Percentiles rank a stretch among this genome's conserved stretches.
Conservation (phyloP, 345 rosid genomes). For the Rhodamnia argentea region DNA sequence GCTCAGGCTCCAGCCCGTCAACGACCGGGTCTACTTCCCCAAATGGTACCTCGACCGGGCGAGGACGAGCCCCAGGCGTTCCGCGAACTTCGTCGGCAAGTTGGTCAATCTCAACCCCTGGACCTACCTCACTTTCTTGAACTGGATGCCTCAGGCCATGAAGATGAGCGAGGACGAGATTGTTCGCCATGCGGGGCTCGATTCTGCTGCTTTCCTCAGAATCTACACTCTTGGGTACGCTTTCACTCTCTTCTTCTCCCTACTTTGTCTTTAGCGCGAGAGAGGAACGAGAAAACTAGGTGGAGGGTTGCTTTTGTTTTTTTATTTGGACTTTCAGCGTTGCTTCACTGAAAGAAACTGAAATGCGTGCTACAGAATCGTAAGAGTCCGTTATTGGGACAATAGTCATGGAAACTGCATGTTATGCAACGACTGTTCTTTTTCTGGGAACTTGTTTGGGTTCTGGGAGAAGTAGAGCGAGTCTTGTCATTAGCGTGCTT, state of each 20-base stretch:
- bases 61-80: conserved; percentile 63
- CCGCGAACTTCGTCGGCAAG: conserved; percentile 49
- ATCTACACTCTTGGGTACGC: conserved; percentile 80
- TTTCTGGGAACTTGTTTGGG: not conserved
- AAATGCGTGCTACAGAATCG: not conserved
- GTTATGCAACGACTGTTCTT: not conserved
- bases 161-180: conserved; percentile 73
- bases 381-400: not conserved
- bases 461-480: not conserved
- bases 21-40: conserved; percentile 91
- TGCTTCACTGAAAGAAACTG: not conserved
- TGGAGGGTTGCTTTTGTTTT: not conserved
- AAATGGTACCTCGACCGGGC: conserved; percentile 69
- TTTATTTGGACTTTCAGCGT: not conserved
- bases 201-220: conserved; percentile 88
- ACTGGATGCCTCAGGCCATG: conserved; percentile 99
- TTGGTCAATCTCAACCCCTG: conserved; percentile 70
- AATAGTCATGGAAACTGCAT: not conserved
- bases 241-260: not conserved
- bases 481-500: not conserved
- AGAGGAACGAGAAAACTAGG: not conserved
- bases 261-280: not conserved
- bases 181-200: conserved; percentile 85
- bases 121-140: conserved; percentile 77
- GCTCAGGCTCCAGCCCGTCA: conserved; percentile 76